Percentiles rank a stretch among this genome's conserved stretches.
Conservation (phyloP, 2,329 filamentous ascomycete genomes). For the Paraphaeosphaeria sporulosa region DNA sequence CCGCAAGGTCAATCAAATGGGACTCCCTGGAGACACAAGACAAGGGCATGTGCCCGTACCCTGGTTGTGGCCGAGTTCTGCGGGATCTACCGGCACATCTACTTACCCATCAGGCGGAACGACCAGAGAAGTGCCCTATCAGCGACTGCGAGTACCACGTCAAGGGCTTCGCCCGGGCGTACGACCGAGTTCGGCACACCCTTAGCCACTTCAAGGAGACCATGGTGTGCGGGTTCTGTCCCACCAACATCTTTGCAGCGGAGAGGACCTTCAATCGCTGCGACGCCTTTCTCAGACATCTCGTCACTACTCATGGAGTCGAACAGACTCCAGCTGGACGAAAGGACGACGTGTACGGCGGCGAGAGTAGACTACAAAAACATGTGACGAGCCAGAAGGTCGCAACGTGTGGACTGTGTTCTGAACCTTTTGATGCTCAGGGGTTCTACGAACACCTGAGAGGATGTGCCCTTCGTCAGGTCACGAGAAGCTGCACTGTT, state of each 20-base stretch:
- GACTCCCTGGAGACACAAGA: conserved; percentile 65
- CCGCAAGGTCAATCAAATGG: conserved; percentile 37
- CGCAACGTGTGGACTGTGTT: conserved; percentile 88
- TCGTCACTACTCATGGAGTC: conserved; percentile 83
- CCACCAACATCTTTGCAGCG: conserved; percentile 77
- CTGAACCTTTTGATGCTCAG: conserved; percentile 83
- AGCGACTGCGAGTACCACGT: conserved; percentile 84
- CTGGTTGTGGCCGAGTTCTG: conserved; percentile 80
- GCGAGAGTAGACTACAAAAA: conserved; percentile 6
- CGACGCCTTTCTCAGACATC: conserved; percentile 88
- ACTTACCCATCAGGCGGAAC: conserved; percentile 84
- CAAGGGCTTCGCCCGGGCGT: conserved; percentile 89
- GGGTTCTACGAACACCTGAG: conserved; percentile 94
- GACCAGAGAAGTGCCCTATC: conserved; percentile 89
- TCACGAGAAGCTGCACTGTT: conserved; percentile 15
- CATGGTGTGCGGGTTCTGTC: conserved; percentile 94
- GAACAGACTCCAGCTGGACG: conserved; percentile 87
- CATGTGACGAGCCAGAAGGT: conserved; percentile 68
- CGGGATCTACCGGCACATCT: conserved; percentile 88
- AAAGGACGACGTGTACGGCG: conserved; percentile 78
- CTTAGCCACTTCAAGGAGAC: conserved; percentile 91
- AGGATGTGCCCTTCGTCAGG: conserved; percentile 67
- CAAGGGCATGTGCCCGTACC: conserved; percentile 74
- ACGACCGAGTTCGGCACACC: conserved; percentile 90
- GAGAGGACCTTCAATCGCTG: conserved; percentile 92